phyloP scores from a whole-genome alignment of 106 monocot genomes.

The Alisma plantagoaquatica region DNA sequence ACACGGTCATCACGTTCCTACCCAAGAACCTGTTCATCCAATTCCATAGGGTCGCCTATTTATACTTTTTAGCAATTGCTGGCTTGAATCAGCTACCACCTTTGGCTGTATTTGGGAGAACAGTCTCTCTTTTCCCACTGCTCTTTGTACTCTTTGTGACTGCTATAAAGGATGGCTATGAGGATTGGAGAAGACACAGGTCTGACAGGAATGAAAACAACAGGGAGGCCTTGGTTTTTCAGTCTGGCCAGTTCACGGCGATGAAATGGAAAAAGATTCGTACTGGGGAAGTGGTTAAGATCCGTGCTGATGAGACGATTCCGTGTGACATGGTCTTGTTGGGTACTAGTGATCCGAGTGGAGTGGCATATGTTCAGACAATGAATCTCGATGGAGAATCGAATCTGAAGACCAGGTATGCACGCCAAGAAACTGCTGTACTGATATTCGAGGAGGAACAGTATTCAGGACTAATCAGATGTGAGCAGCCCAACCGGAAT shows the following conservation, averaged over 20 bases:
- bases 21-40: slow-evolving; percentile 97
- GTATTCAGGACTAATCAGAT: slow-evolving; percentile 74
- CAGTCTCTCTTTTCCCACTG: slow-evolving; percentile 92
- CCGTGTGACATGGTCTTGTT: slow-evolving; percentile 94
- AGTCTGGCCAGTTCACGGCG: slow-evolving; percentile 49
- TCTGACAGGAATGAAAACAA: slow-evolving; percentile 95
- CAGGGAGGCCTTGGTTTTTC: slow-evolving; percentile 60
- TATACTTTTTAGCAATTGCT: slow-evolving; percentile 96
- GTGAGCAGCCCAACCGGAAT: slow-evolving; percentile 97
- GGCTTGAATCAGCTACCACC: slow-evolving; percentile 98
- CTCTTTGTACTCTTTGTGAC: slow-evolving; percentile 95
- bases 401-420: slow-evolving; percentile 94
- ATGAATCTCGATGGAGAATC: slow-evolving; percentile 99
- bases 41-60: slow-evolving; percentile 85
- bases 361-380: slow-evolving; percentile 94
- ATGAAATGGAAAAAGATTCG: slow-evolving; percentile 88
- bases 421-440: slow-evolving; percentile 70
- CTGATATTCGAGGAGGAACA: slow-evolving; percentile 38
- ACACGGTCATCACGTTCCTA: slow-evolving; percentile 86
- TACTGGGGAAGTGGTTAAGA: slow-evolving; percentile 89
- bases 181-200: slow-evolving; percentile 94
- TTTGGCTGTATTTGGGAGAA: slow-evolving; percentile 94
- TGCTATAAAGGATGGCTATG: slow-evolving; percentile 98
- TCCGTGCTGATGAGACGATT: slow-evolving; percentile 68
- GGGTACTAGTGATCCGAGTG: slow-evolving; percentile 88